A percentile compares a stretch with the other conserved stretches of the same genome.
Conservation (phyloP, 805 yeast genomes). For the Spathaspora hagerdaliae region DNA sequence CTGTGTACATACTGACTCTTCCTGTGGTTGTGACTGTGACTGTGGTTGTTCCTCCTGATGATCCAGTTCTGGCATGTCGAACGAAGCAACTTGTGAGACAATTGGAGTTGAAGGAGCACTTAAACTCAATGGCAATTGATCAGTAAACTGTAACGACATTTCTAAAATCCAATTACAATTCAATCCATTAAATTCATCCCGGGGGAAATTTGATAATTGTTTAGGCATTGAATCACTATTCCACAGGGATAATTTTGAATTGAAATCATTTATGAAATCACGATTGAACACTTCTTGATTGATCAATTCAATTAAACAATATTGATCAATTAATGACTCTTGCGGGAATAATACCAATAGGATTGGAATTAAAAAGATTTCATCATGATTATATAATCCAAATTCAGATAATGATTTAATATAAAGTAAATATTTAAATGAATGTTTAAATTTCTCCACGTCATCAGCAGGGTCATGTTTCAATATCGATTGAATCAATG, state of each 20-base stretch:
- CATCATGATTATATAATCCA: slow-evolving; percentile 38
- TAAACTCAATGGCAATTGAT: slow-evolving; percentile 38
- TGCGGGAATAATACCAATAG: slow-evolving; percentile 26
- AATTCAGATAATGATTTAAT: slow-evolving; percentile 34
- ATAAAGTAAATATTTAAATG: slow-evolving; percentile 21
- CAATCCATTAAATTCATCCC: slow-evolving; percentile 27
- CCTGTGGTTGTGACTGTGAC: neutral
- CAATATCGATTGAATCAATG: slow-evolving; percentile 24
- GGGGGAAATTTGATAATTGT: slow-evolving; percentile 13
- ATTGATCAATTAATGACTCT: slow-evolving; percentile 22
- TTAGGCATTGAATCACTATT: slow-evolving; percentile 15
- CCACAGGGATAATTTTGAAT: slow-evolving; percentile 27
- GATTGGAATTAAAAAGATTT: slow-evolving; percentile 34
- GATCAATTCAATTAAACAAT: slow-evolving; percentile 27
- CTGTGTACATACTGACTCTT: slow-evolving; percentile 19
- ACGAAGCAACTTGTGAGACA: neutral
- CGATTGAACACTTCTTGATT: slow-evolving; percentile 27
- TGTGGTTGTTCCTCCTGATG: neutral
- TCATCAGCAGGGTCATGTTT: slow-evolving; percentile 8
- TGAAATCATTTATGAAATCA: slow-evolving; percentile 22
- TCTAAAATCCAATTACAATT: slow-evolving; percentile 28
- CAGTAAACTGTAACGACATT: slow-evolving; percentile 35
- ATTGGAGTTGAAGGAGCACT: slow-evolving; percentile 43
- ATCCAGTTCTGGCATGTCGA: slow-evolving; percentile 12
- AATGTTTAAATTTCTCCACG: slow-evolving; percentile 17